Evolutionary conservation across 768 basidiomycete species (phyloP).

Genomic region (Trametes gibbosa): DNA sequence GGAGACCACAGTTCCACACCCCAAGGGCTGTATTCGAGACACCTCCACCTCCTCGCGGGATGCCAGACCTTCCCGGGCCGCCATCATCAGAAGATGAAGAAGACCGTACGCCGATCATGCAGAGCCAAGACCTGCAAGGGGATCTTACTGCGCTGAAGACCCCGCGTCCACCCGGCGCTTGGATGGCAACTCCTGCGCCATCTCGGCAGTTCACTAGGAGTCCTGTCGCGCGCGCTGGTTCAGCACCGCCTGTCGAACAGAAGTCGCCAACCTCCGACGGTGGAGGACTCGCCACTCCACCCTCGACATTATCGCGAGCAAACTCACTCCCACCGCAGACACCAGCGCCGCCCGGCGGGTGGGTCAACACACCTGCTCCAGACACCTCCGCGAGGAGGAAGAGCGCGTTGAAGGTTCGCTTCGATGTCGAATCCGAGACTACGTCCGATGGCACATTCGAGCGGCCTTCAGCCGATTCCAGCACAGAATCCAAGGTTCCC

Average conservation of each 20-base stretch:
- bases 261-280: background rate
- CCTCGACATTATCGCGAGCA: conserved; percentile 46
- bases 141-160: conserved; percentile 41
- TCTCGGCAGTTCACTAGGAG: conserved; percentile 18
- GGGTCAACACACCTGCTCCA: conserved; percentile 36
- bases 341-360: conserved; percentile 69
- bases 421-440: conserved; percentile 47
- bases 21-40: conserved; percentile 54
- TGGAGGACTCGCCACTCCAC: conserved; percentile 15
- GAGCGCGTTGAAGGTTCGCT: conserved; percentile 69
- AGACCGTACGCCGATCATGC: conserved; percentile 29
- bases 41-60: conserved; percentile 58
- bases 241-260: conserved; percentile 17
- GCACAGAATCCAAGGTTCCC: conserved; percentile 1
- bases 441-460: conserved; percentile 24
- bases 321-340: conserved; percentile 49
- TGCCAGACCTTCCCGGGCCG: conserved; percentile 67
- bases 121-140: conserved; percentile 14
- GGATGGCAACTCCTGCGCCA: conserved; percentile 40
- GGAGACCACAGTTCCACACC: conserved; percentile 37
- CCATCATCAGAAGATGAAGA: conserved; percentile 54
- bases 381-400: conserved; percentile 38
- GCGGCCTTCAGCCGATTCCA: conserved; percentile 2
- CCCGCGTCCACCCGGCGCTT: conserved; percentile 46
- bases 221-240: conserved; percentile 12